These are phyloP conservation scores for Aspergillus awamori DNA, from an alignment of 2,329 filamentous ascomycete genomes.

Conservation along the genomic window DNA sequence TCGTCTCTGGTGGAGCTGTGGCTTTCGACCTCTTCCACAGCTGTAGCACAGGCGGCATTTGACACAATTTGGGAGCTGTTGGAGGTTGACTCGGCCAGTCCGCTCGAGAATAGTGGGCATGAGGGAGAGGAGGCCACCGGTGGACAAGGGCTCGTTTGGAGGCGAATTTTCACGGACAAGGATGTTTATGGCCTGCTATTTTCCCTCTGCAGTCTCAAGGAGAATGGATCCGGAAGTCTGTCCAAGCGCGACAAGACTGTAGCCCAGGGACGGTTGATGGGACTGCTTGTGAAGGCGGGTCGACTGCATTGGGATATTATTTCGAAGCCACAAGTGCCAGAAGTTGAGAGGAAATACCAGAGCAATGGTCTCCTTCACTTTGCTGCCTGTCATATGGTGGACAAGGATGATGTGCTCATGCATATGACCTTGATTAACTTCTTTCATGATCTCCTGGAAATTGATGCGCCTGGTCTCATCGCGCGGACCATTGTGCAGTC, in stretches of 20 bases:
- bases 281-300: slow-evolving; percentile 58
- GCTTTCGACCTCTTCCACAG: slow-evolving; percentile 59
- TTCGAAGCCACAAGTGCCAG: slow-evolving; percentile 53
- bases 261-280: slow-evolving; percentile 62
- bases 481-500: slow-evolving; percentile 36
- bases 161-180: slow-evolving; percentile 62
- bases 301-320: slow-evolving; percentile 59
- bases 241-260: slow-evolving; percentile 59
- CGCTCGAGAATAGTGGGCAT: slow-evolving; percentile 31
- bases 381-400: slow-evolving; percentile 58
- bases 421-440: slow-evolving; percentile 63
- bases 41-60: slow-evolving; percentile 57
- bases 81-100: slow-evolving; percentile 50
- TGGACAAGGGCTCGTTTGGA: slow-evolving; percentile 62
- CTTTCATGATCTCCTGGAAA: slow-evolving; percentile 56
- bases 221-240: slow-evolving; percentile 40
- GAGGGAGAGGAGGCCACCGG: slow-evolving; percentile 25
- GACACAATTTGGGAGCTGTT: slow-evolving; percentile 58
- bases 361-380: slow-evolving; percentile 57
- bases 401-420: slow-evolving; percentile 62
- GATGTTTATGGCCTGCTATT: slow-evolving; percentile 62
- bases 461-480: slow-evolving; percentile 41
- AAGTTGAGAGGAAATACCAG: slow-evolving; percentile 52
- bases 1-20: slow-evolving; percentile 59
- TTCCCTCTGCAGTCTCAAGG: slow-evolving; percentile 54